A percentile compares a stretch with the other conserved stretches of the same genome.
Conservation (phyloP, 2,329 filamentous ascomycete genomes). For the Monosporascus sp. region DNA sequence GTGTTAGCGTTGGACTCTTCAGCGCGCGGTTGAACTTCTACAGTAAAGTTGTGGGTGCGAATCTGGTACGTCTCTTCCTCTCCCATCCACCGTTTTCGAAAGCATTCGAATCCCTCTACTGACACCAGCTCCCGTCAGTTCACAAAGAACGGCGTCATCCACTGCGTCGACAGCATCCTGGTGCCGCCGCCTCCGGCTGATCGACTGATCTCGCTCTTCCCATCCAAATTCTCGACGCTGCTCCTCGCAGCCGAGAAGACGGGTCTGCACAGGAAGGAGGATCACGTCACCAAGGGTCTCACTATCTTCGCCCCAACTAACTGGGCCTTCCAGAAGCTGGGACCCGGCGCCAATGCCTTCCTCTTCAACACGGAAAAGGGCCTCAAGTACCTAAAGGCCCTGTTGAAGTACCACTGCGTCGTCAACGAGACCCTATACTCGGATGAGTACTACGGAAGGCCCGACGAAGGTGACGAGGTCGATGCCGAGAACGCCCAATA, state of each 20-base stretch:
- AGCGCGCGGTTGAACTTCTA: slow-evolving; percentile 74
- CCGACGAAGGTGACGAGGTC: slow-evolving; percentile 23
- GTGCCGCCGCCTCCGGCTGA: slow-evolving; percentile 64
- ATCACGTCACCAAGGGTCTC: slow-evolving; percentile 47
- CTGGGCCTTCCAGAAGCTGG: slow-evolving; percentile 71
- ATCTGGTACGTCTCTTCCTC: slow-evolving; percentile 55
- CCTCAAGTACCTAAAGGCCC: slow-evolving; percentile 67
- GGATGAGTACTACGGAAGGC: slow-evolving; percentile 64
- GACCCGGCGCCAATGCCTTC: slow-evolving; percentile 70
- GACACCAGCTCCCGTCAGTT: slow-evolving; percentile 35
- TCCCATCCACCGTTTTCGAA: not conserved
- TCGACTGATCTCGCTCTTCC: slow-evolving; percentile 55
- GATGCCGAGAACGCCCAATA: slow-evolving; percentile 39
- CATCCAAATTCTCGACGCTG: slow-evolving; percentile 72
- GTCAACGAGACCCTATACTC: slow-evolving; percentile 53
- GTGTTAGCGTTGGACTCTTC: slow-evolving; percentile 55
- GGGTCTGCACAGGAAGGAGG: slow-evolving; percentile 45
- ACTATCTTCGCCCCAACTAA: slow-evolving; percentile 82
- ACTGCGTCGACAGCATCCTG: slow-evolving; percentile 70
- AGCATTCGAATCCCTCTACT: not conserved
- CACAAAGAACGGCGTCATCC: slow-evolving; percentile 75
- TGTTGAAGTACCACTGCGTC: slow-evolving; percentile 38
- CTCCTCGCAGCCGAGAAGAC: slow-evolving; percentile 70
- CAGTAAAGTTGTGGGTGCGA: slow-evolving; percentile 60
- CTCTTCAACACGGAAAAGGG: slow-evolving; percentile 73